Conservation (phyloP, 2,329 filamentous ascomycete genomes). For the Colletotrichum filicis region DNA sequence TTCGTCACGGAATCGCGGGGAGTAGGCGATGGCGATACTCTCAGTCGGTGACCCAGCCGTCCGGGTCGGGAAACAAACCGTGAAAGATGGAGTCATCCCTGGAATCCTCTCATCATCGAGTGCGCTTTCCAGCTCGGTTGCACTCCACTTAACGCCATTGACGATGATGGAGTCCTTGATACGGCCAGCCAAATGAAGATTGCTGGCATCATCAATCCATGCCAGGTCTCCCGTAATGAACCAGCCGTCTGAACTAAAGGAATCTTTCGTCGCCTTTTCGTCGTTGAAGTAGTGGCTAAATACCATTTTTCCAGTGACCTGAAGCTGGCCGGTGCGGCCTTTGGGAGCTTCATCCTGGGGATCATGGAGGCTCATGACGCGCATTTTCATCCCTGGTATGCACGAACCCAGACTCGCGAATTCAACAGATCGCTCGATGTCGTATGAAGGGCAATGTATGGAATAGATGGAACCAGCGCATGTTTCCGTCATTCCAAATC, state of each 20-base stretch:
- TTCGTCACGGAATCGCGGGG: constrained; percentile 41
- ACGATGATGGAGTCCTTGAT: constrained; percentile 57
- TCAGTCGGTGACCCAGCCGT: constrained; percentile 45
- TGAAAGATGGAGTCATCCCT: constrained; percentile 41
- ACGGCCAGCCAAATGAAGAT: constrained; percentile 50
- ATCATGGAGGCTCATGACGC: constrained; percentile 42
- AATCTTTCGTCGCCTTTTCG: constrained; percentile 64
- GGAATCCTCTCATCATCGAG: constrained; percentile 48
- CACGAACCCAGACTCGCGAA: constrained; percentile 52
- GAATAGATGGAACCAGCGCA: constrained; percentile 61
- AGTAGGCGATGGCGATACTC: constrained; percentile 51
- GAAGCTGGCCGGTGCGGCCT: constrained; percentile 64
- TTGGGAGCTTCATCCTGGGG: constrained; percentile 25
- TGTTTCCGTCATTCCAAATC: constrained; percentile 64
- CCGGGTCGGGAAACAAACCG: constrained; percentile 51
- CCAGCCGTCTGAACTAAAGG: constrained; percentile 62
- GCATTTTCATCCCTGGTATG: constrained; percentile 51
- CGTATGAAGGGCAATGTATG: constrained; percentile 50
- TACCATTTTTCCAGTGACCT: constrained; percentile 67
- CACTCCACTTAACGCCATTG: constrained; percentile 56
- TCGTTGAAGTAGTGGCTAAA: constrained; percentile 74
- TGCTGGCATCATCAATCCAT: constrained; percentile 45
- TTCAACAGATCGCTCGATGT: constrained; percentile 41
- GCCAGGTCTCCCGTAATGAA: constrained; percentile 54
- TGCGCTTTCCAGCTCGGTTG: constrained; percentile 49